Evolutionary conservation across 1,284 basidiomycete genomes (phyloP), one percentile per base, ranked within the genome.

Genomic region (Ustilago bromivora): DNA sequence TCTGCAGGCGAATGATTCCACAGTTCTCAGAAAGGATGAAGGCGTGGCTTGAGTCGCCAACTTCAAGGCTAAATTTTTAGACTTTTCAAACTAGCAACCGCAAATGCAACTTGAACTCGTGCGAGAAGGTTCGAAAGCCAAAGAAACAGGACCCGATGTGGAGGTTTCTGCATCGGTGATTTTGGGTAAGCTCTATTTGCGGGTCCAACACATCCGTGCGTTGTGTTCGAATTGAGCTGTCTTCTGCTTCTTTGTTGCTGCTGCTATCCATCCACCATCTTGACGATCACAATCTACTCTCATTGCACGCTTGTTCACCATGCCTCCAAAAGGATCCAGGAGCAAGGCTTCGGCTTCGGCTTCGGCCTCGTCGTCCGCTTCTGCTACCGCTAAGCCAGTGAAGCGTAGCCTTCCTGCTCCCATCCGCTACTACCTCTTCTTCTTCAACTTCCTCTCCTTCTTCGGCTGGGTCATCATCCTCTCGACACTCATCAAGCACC

Each of bases 391-490:
- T 55, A 76, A 76, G 62, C 59, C 65, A 2, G 61, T 53, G 31
- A 67, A 61, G 56, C 62, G 71, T 11, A 74, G 74, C 17, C 74
- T 74, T 11, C 56, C 77, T 6, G 53, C 66, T 28, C 58, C 67
- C 40, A 71, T 79, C 61, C 52, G 38, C 35, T 71, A 68, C 63
- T 82, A 82, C 43, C 72, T 82, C 52, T 65, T 80, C 52, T 12
- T 60, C 28, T 82, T 74, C 75, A 84, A 84, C 77, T 66, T 82
- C 38, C 55, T 74, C 53, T 82, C 78, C 46, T 82, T 83, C 72
- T 82, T 83, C 59, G 79, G 77, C 15, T 84, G 82, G 82, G 62
- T 71, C 17, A 52, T 84, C 31, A 74, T 83, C 17, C 66, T 84
- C 19, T 76, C 74, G 38, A 70, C 79, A 2, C 60, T 80, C 56